Conservation (phyloP, 306 rosid genomes). For the Corylus avellana region DNA sequence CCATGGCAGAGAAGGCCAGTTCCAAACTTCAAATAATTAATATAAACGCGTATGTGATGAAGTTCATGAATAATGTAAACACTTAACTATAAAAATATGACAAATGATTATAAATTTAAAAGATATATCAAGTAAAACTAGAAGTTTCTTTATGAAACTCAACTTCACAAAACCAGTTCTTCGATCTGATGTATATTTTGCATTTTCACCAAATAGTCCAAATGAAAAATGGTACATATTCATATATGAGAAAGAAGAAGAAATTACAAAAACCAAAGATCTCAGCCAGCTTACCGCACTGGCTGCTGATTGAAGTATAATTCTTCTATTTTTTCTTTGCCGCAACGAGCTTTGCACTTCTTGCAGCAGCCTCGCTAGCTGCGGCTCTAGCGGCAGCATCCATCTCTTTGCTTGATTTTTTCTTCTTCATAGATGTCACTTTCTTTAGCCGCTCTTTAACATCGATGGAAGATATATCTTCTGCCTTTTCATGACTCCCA, state of each 20-base stretch:
- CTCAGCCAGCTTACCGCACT: constrained; percentile 53
- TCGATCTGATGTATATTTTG: constrained; percentile 41
- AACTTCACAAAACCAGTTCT: constrained; percentile 32
- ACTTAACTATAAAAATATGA: no score
- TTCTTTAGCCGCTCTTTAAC: constrained; percentile 82
- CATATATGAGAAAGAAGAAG: constrained; percentile 42
- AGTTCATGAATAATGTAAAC: no score
- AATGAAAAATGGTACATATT: constrained; percentile 46
- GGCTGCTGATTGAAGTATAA: constrained; percentile 83
- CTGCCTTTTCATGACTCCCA: constrained; percentile 45
- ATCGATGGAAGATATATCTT: constrained; percentile 50
- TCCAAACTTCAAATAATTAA: no score
- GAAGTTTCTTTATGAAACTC: constrained; percentile 22
- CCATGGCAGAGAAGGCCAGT: no score
- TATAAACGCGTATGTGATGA: no score
- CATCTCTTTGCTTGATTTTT: constrained; percentile 75
- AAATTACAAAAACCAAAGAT: constrained; percentile 23
- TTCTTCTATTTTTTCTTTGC: constrained; percentile 81
- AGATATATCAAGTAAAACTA: constrained; percentile 14
- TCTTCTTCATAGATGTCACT: constrained; percentile 67
- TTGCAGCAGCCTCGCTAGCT: constrained; percentile 69
- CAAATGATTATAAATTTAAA: no score
- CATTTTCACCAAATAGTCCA: constrained; percentile 27
- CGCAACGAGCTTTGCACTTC: constrained; percentile 62
- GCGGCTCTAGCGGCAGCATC: constrained; percentile 80